Evolutionary conservation across 345 rosid genomes (phyloP), one percentile per base, ranked within the genome.

Genomic region (Hypericum perforatum): DNA sequence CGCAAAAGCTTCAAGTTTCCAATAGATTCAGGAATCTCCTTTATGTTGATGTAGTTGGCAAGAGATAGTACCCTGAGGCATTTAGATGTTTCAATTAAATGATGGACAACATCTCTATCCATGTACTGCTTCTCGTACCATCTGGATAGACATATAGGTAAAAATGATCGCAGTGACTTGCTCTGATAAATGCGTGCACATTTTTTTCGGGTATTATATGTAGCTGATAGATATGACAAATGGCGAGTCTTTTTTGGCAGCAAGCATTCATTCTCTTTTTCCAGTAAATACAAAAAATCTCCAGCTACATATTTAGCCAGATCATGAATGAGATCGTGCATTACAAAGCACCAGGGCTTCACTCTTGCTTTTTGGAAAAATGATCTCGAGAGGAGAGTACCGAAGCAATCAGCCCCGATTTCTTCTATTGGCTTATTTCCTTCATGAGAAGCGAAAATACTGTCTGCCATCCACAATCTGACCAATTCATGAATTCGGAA

Each of bases 281-380:
- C 63, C 16, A 45, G 15, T 3, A 8, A 36, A 46, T 38, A 50
- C 14, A 16, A 54, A 39, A 43, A 43, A 11, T 55, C 65, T 37
- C 70, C 65, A 5, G 65, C 48, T 39, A 60, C 57, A 43, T 29
- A 45, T 29, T 12, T 36, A 32, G 62, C 65, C 46, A 60, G 46
- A 40, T 60, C 65, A 44, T 66, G 39, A 7, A 50, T 39, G 39
- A 66, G 58, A 39, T 54, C 53, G 16, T 60, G 65, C 70, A 66
- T 55, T 3, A 13, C 7, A 6, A 22, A 22, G 32, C 32, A 4
- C 32, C 2, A 22, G 32, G 32, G 4, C 1, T 22, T 22, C 32
- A 4, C 7, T 13, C 12, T n/a, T 6, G 37, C 44, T 16, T 38
- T 10, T 29, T 15, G 40, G 1, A 57, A 57, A 32, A 64, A 45